These are phyloP conservation scores for Nymphaea thermarum DNA, from an alignment of 164 flowering plant genomes.

Conservation along the genomic window DNA sequence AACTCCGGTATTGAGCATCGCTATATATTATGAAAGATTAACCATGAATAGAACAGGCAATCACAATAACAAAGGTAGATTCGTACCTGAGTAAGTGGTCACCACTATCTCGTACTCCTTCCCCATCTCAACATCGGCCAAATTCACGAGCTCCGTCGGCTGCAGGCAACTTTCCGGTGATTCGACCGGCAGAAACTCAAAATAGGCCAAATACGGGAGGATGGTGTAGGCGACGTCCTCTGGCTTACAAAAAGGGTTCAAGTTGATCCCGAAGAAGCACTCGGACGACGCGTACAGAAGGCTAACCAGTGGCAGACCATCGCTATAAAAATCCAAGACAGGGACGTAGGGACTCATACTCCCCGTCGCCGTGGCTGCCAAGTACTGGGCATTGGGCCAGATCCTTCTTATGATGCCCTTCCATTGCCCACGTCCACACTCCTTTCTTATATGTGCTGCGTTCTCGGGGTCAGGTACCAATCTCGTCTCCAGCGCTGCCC, in stretches of 20 bases:
- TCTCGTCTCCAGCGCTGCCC: constrained; percentile 17
- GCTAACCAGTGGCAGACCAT: constrained; percentile 46
- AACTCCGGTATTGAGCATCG: too few relatives aligned
- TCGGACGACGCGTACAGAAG: constrained; percentile 85
- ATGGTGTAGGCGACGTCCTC: constrained; percentile 61
- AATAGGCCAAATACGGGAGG: constrained; percentile 74
- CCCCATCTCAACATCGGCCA: constrained; percentile 47
- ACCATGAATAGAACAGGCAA: background rate
- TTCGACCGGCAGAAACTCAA: constrained; percentile 53
- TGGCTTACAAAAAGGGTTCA: constrained; percentile 49
- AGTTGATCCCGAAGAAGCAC: constrained; percentile 63
- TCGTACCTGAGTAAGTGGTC: constrained; percentile 55
- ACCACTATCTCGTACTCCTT: constrained; percentile 63
- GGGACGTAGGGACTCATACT: constrained; percentile 85
- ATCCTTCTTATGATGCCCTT: constrained; percentile 47
- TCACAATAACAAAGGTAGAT: background rate
- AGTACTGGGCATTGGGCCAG: constrained; percentile 78
- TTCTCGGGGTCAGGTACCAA: constrained; percentile 36
- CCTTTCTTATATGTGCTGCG: constrained; percentile 29
- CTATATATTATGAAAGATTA: background rate
- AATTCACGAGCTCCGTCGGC: constrained; percentile 31
- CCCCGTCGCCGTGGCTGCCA: constrained; percentile 71
- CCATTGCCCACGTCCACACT: constrained; percentile 44
- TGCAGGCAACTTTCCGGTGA: constrained; percentile 13
- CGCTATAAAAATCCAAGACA: constrained; percentile 50